Base-by-base conservation (phyloP, 495 filamentous ascomycete species). In the Cenococcum geophilum region DNA sequence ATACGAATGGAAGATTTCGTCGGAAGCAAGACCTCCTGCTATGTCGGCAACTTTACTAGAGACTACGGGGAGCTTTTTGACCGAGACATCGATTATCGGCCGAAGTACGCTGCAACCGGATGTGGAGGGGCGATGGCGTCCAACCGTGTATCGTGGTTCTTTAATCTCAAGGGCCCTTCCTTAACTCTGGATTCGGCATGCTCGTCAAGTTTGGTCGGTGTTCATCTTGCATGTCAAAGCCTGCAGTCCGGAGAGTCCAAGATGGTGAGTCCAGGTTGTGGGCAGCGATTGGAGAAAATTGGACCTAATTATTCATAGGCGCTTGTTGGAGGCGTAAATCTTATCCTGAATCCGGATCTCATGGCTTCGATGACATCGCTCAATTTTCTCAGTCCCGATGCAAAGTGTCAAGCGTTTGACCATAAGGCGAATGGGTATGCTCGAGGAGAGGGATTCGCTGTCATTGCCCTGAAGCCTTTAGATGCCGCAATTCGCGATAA, bases 381-480 rank as follows among this genome's bases (percentile, higher is more conserved):
- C 27, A 32, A 6, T 6, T 45, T 45, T 14, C 14, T 45, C 40
- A 16, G 40, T 10, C 40, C 12, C 11, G 27, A 32, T 18, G 55
- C 21, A 47, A 59, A 23, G 57, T 57, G 58, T 5, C 8, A 53
- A 1, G 14, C 49, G 11, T 67, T 51, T 11, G 52, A 60, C 40
- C 21, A 1, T 2, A 5, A 1, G 16, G 62, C 62, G 1, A 40
- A 61, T 20, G 62, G 62, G 5, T 65, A 65, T 45, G 57, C 4
- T n/a, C 54, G 49, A n/a, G 63, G 59, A 0, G 63, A 66, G 59
- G 63, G 63, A 1, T 25, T 58, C 32, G 63, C 32, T 5, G 57
- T 43, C 12, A 8, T 82, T 0, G 60, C 78, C 4, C 54, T 82
- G 14, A 80, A 80, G 57, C 72, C 65, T 4, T 54, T 79, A 6